Percentiles rank a stretch among this genome's conserved stretches.
These are phyloP conservation scores for Ogataea pilisensis DNA, from an alignment of 805 yeast species.

Conservation along the genomic window DNA sequence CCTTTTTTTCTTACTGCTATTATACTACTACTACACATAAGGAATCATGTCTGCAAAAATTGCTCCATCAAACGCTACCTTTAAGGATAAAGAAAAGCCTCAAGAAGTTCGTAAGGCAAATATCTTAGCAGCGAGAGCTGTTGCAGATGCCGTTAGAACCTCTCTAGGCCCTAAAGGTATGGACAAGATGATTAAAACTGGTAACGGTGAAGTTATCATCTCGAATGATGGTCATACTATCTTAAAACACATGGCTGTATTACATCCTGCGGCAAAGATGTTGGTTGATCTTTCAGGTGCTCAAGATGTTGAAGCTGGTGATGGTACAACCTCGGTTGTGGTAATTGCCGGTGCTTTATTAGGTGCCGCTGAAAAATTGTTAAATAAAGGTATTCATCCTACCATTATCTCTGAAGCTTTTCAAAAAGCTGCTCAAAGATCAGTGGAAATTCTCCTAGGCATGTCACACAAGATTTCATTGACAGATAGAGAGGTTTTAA, in stretches of 20 bases:
- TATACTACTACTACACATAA: too few relatives aligned
- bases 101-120: slow-evolving; percentile 88
- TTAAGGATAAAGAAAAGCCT: slow-evolving; percentile 91
- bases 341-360: slow-evolving; percentile 90
- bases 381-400: slow-evolving; percentile 92
- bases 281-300: slow-evolving; percentile 93
- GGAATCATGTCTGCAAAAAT: slow-evolving; percentile 15
- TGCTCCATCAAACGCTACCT: slow-evolving; percentile 74
- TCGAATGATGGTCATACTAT: slow-evolving; percentile 99
- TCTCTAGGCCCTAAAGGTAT: slow-evolving; percentile 98
- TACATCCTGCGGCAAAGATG: slow-evolving; percentile 99
- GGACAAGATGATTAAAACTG: slow-evolving; percentile 98
- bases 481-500: slow-evolving; percentile 72
- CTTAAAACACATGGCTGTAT: slow-evolving; percentile 93
- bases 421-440: slow-evolving; percentile 80
- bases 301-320: slow-evolving; percentile 99
- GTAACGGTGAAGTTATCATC: slow-evolving; percentile 86
- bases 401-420: slow-evolving; percentile 90
- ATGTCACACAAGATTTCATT: slow-evolving; percentile 84
- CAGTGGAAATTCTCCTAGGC: slow-evolving; percentile 75
- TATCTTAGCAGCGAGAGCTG: slow-evolving; percentile 90
- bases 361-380: slow-evolving; percentile 90
- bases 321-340: slow-evolving; percentile 97
- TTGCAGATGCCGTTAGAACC: slow-evolving; percentile 91
- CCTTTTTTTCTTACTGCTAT: too few relatives aligned